Percentiles rank a stretch among this genome's conserved stretches.
Evolutionary conservation across 1,139 yeast genomes (phyloP).

Genomic region (Candida freyschussii): DNA sequence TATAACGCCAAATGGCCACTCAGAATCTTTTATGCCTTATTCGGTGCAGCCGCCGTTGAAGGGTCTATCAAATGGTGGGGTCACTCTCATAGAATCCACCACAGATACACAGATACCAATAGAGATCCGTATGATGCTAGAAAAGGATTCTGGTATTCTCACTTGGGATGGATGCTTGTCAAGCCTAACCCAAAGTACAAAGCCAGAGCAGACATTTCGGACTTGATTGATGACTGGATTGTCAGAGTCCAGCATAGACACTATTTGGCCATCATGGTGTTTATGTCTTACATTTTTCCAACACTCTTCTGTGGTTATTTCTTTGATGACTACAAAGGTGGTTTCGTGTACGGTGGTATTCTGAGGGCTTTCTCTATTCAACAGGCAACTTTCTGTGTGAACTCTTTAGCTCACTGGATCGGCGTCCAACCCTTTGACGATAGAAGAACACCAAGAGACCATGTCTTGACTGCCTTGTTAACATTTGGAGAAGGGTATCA

Average conservation of each 20-base stretch:
- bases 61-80: conserved; percentile 99
- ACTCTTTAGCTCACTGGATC: conserved; percentile 97
- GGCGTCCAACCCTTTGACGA: conserved; percentile 98
- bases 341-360: conserved; percentile 86
- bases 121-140: conserved; percentile 98
- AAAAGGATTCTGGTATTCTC: conserved; percentile 91
- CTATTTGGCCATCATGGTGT: conserved; percentile 62
- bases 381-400: conserved; percentile 98
- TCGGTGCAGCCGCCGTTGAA: conserved; percentile 93
- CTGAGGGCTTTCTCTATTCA: conserved; percentile 80
- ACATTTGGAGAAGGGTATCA: conserved; percentile 99
- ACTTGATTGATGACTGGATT: conserved; percentile 83
- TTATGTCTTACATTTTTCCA: conserved; percentile 72
- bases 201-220: conserved; percentile 95
- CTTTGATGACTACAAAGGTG: conserved; percentile 92
- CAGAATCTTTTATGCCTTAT: conserved; percentile 66
- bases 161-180: conserved; percentile 95
- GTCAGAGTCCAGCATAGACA: conserved; percentile 93
- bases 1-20: conserved; percentile 73
- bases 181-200: conserved; percentile 91
- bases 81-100: conserved; percentile 95
- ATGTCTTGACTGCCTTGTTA: conserved; percentile 85
- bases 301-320: conserved; percentile 66
- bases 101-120: conserved; percentile 92
- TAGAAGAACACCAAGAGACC: conserved; percentile 96